Base-by-base conservation (phyloP, 352 stramenopile species). In the Blastocystis sp. region DNA sequence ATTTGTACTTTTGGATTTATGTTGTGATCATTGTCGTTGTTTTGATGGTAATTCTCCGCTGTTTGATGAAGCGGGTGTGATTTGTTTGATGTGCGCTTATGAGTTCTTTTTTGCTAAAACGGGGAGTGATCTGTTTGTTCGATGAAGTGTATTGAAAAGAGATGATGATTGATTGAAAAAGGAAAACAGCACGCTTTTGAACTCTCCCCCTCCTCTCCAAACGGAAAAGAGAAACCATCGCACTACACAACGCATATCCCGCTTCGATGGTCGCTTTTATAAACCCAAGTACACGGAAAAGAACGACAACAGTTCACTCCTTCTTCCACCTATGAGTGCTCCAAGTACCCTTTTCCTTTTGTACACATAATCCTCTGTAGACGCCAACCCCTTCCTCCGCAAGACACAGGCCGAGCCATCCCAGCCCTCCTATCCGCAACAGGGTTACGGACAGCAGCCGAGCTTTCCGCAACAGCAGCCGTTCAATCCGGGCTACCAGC, bases 1-100 rank as follows among this genome's bases (percentile, higher is more conserved):
- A 84, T 70, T 41, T 67, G 17, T 67, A 56, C 43, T 84, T 84
- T 45, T 84, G 74, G 74, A 52, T 84, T n/a, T 84, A 84, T 70
- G 74, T 84, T 14, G 11, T 84, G 14, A 67, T 84, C 34, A 84
- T 84, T 28, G 74, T 84, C 34, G 1, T 52, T 5, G 10, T 34
- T 19, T 41, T 84, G 5, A 67, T 28, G n/a, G 28, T 67, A n/a
- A 21, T 56, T 17, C 23, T 84, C 10, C 45, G 52, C 10, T 53
- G n/a, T 48, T 38, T 84, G 23, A 84, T 84, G 74, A 84, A 69
- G 56, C 64, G 23, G 10, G 17, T 81, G 2, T 81, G 45, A 40
- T 65, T 34, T 65, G 43, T 81, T 62, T 81, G 59, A 28, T 56
- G 10, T 53, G 28, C 28, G 28, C 28, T 34, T 34, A 34, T 34